phyloP scores from a whole-genome alignment of 371 early-diverging fungal genomes.

The Mucor circinelloides region DNA sequence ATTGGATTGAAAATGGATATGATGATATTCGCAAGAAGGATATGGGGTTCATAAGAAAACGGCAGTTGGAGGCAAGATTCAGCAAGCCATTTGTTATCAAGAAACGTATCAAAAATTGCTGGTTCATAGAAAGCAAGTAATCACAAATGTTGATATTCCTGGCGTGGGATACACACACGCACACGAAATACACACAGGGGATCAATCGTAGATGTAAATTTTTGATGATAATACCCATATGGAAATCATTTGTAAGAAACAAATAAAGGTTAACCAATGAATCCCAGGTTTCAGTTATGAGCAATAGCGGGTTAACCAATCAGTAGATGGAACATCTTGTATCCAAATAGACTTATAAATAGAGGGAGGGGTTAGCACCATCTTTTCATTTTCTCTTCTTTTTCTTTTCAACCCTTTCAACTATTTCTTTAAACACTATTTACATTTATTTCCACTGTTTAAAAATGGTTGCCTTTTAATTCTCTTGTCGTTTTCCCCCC shows the following conservation, averaged over 20 bases:
- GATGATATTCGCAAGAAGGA: not conserved
- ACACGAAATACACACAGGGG: not conserved
- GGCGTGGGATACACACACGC: not conserved
- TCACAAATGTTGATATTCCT: not conserved
- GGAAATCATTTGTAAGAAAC: not conserved
- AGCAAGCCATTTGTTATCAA: not conserved
- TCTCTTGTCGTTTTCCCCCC: conserved; percentile 5
- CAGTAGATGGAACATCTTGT: not conserved
- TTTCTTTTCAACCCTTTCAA: conserved; percentile 6
- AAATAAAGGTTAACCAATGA: not conserved
- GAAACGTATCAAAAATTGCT: conserved; percentile 1
- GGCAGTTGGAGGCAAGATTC: not conserved
- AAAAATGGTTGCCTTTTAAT: conserved; percentile 35
- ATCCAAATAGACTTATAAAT: not conserved
- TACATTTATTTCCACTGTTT: conserved; percentile 7
- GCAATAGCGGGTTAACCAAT: conserved; percentile 17
- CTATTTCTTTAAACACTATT: not conserved
- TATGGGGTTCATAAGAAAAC: conserved; percentile 8
- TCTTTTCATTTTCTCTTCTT: not conserved
- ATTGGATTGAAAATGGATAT: conserved; percentile 13
- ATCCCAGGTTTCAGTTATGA: conserved; percentile 2
- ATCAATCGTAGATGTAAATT: not conserved
- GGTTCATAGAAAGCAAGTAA: not conserved
- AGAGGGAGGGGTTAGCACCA: not conserved
- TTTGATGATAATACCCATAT: not conserved